Percentiles rank a stretch among this genome's conserved stretches.
These are phyloP conservation scores for Yarrowia divulgata DNA, from an alignment of 805 yeast genomes.

Conservation along the genomic window DNA sequence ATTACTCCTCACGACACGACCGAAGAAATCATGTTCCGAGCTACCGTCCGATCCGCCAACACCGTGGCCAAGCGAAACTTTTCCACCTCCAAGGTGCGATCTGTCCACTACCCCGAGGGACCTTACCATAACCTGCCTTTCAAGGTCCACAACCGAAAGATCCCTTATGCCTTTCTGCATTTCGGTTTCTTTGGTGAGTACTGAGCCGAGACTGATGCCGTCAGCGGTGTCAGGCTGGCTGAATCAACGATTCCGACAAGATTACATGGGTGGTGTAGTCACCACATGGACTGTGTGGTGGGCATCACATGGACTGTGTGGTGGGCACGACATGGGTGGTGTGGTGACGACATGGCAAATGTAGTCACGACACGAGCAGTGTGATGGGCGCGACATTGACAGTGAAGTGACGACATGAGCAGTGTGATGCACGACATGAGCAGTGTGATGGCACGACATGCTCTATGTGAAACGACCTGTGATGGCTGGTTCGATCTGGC, in stretches of 20 bases:
- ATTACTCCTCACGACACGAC: constrained; percentile 10
- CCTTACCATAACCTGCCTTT: constrained; percentile 93
- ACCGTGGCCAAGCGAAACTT: constrained; percentile 48
- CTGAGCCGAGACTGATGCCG: too few relatives aligned
- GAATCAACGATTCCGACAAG: too few relatives aligned
- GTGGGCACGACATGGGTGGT: background rate
- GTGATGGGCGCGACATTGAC: background rate
- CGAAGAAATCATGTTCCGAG: constrained; percentile 37
- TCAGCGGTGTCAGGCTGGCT: too few relatives aligned
- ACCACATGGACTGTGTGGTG: background rate
- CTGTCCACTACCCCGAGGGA: constrained; percentile 73
- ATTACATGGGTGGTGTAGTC: too few relatives aligned
- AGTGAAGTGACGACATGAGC: background rate
- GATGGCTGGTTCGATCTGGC: background rate
- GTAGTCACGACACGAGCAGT: background rate
- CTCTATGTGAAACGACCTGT: background rate
- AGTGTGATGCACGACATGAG: background rate
- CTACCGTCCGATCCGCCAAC: constrained; percentile 42
- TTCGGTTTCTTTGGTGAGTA: constrained; percentile 72
- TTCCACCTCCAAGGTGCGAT: constrained; percentile 51
- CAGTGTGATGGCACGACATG: background rate
- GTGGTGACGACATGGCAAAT: too few relatives aligned
- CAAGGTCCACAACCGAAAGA: constrained; percentile 89
- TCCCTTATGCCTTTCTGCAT: constrained; percentile 85
- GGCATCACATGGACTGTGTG: background rate